phyloP scores from a whole-genome alignment of 306 rosid species.

The Heteromeles arbutifolia region DNA sequence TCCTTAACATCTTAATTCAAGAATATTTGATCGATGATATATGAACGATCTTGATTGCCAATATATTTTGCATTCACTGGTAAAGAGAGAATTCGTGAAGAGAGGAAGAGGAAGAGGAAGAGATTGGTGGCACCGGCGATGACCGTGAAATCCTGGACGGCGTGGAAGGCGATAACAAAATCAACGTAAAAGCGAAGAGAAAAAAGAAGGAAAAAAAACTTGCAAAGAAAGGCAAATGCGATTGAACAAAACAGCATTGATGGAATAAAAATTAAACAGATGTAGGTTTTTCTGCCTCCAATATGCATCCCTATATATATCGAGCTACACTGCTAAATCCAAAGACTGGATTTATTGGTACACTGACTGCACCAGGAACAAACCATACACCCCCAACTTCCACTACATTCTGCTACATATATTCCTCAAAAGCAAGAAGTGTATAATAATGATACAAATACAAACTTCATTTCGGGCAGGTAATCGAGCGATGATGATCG shows the following conservation, averaged over 20 bases:
- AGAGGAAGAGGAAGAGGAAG: neutral
- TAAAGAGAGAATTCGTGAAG: too few relatives aligned
- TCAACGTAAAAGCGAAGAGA: neutral
- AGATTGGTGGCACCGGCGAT: neutral
- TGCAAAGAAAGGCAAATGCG: neutral
- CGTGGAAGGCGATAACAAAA: neutral
- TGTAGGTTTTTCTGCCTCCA: constrained; percentile 1
- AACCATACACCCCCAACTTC: constrained; percentile 9
- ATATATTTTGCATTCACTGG: neutral
- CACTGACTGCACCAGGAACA: constrained; percentile 12
- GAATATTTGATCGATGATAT: too few relatives aligned
- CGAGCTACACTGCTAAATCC: constrained; percentile 38
- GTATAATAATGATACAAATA: constrained; percentile 37
- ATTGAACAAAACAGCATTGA: neutral
- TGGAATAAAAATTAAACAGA: constrained; percentile 1
- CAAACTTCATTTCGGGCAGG: constrained; percentile 17
- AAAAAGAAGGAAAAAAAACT: neutral
- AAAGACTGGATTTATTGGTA: constrained; percentile 58
- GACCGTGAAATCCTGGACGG: neutral
- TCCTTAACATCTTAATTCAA: too few relatives aligned
- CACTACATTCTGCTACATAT: constrained; percentile 2
- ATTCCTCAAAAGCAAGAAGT: constrained; percentile 1
- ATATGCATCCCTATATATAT: constrained; percentile 36
- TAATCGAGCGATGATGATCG: neutral
- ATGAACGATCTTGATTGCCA: neutral